These are phyloP conservation scores for Pseudomassariella vexata DNA, from an alignment of 2,329 filamentous ascomycete genomes.

Conservation along the genomic window DNA sequence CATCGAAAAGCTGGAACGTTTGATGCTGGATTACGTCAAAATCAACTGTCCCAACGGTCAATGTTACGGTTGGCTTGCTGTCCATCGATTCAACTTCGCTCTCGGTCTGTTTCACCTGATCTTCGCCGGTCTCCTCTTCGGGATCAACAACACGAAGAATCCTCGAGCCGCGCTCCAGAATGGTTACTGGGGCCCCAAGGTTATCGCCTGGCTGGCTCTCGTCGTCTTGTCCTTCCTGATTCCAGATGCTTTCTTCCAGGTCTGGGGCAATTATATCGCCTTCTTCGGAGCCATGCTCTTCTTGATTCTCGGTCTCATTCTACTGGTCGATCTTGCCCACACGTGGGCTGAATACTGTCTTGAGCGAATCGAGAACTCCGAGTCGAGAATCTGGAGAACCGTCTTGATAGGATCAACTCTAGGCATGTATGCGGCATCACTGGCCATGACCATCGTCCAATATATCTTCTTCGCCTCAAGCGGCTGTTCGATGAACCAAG, in stretches of 20 bases:
- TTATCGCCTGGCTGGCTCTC: conserved; percentile 80
- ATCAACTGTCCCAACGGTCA: conserved; percentile 87
- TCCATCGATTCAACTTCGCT: conserved; percentile 96
- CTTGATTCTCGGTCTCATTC: conserved; percentile 82
- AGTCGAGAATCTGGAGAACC: conserved; percentile 78
- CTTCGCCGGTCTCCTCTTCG: conserved; percentile 77
- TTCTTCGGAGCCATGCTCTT: conserved; percentile 88
- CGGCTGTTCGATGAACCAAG: conserved; percentile 91
- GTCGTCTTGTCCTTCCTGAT: conserved; percentile 93
- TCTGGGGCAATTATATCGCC: conserved; percentile 93
- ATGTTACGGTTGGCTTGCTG: conserved; percentile 93
- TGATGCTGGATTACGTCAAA: conserved; percentile 92
- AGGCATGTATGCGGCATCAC: conserved; percentile 84
- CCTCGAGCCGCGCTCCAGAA: conserved; percentile 87
- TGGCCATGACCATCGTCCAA: conserved; percentile 94
- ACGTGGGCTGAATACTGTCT: conserved; percentile 97
- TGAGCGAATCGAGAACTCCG: conserved; percentile 82
- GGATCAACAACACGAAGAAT: conserved; percentile 81
- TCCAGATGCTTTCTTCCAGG: conserved; percentile 87
- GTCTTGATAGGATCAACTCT: conserved; percentile 88
- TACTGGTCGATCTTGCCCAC: conserved; percentile 91
- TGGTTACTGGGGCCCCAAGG: conserved; percentile 97
- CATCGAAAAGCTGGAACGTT: conserved; percentile 86
- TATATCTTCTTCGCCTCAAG: conserved; percentile 88
- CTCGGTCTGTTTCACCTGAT: conserved; percentile 90